These are phyloP conservation scores for Oropetium thomaeum DNA, from an alignment of 176 grass and related monocot species.

Conservation along the genomic window DNA sequence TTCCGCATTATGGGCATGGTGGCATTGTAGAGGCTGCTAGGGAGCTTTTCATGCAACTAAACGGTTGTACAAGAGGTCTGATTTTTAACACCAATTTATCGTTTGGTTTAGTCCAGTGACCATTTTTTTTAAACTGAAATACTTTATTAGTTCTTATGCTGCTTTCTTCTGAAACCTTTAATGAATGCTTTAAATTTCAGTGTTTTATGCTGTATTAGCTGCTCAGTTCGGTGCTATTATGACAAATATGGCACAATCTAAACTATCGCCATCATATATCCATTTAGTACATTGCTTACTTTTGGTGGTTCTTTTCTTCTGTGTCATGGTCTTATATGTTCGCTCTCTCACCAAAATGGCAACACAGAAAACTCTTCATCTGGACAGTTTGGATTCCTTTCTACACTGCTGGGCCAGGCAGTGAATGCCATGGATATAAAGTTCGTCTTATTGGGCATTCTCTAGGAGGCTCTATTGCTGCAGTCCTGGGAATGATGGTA, in stretches of 20 bases:
- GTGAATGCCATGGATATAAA: constrained; percentile 83
- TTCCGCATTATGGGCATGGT: constrained; percentile 92
- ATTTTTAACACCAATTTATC: constrained; percentile 23
- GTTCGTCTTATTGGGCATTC: constrained; percentile 86
- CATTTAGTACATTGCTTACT: neutral
- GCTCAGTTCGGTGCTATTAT: neutral
- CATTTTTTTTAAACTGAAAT: constrained; percentile 2
- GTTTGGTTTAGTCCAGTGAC: neutral
- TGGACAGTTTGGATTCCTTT: constrained; percentile 58
- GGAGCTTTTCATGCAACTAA: constrained; percentile 93
- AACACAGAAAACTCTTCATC: constrained; percentile 62
- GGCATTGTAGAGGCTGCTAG: constrained; percentile 89
- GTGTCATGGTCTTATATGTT: neutral
- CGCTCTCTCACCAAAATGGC: constrained; percentile 12
- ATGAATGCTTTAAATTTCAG: constrained; percentile 16
- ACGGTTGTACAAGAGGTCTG: constrained; percentile 54
- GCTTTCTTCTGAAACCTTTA: neutral
- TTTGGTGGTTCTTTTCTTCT: neutral
- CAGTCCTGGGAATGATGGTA: constrained; percentile 91
- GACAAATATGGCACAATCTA: neutral
- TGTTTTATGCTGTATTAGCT: constrained; percentile 8
- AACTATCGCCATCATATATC: neutral
- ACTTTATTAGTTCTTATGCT: neutral
- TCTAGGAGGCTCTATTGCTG: constrained; percentile 88
- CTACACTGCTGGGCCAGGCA: constrained; percentile 61